Conservation (phyloP, 2,329 filamentous ascomycete genomes). For the Parastagonospora nodorum region DNA sequence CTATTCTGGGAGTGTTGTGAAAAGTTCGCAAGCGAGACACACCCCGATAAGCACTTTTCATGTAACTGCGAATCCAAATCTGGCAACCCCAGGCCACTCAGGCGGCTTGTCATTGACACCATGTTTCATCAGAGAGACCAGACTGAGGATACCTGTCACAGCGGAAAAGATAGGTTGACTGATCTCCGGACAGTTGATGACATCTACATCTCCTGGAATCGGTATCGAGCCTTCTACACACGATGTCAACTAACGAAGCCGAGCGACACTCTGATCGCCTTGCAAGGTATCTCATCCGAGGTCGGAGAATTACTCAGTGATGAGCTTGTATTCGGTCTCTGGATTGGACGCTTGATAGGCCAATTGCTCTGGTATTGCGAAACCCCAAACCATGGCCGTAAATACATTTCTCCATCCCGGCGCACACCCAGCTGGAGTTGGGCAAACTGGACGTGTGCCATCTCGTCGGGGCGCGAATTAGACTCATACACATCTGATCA, state of each 20-base stretch:
- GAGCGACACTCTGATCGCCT: constrained; percentile 8
- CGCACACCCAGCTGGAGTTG: constrained; percentile 2
- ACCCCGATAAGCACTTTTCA: not conserved
- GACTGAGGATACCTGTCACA: no score
- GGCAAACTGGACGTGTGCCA: not conserved
- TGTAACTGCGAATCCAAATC: not conserved
- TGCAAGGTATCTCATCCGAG: constrained; percentile 4
- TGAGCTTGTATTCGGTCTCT: constrained; percentile 10
- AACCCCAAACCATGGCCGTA: not conserved
- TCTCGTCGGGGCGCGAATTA: not conserved
- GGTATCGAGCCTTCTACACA: not conserved
- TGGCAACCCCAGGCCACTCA: not conserved
- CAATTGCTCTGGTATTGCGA: constrained; percentile 4
- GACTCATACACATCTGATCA: not conserved
- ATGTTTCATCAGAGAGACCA: no score
- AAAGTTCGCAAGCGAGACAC: not conserved
- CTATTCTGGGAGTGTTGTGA: constrained; percentile 20
- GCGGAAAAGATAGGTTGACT: no score
- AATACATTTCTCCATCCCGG: not conserved
- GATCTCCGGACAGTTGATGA: not conserved
- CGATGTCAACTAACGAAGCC: constrained; percentile 5
- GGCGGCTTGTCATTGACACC: no score
- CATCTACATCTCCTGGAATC: not conserved
- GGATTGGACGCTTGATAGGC: not conserved
- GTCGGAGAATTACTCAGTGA: not conserved